Base-by-base conservation (phyloP, 495 filamentous ascomycete species). In the Cetradonia linearis region DNA sequence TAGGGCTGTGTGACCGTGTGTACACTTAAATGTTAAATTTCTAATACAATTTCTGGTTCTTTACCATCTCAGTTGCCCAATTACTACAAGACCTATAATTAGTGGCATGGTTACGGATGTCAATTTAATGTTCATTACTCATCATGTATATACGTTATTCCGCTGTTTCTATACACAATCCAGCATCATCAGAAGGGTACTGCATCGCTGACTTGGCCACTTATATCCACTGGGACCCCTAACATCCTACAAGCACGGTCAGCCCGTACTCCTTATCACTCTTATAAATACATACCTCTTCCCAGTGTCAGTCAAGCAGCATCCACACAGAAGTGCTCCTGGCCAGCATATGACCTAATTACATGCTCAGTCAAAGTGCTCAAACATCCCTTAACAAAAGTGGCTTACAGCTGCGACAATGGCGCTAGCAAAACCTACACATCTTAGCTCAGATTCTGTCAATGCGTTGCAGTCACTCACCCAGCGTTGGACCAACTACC, bases 401-500 rank as follows among this genome's bases (percentile, higher is more conserved):
- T 31, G 54, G 77, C 76, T 56, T 74, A 82, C 79, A 23, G 78
- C 81, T 25, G 76, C 72, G 37, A 79, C 71, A 47, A 84, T 65
- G 1, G 77, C 74, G 31, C 71, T 68, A 5, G 61, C 70, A 62
- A 81, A 81, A 1, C 75, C 72, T 78, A 10, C 2, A 13, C 7
- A 48, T 46, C 18, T 63, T 42, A 65, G 30, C 36, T 14, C 9
- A 27, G 2, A 56, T 16, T 2, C 48, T 30, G n/a, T n/a, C 18
- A 40, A 9, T 14, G n/a, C 34, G 10, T 8, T 34, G 36, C 33
- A 40, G 25, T 13, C 25, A 66, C 68, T 53, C 72, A 74, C 80
- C 80, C 27, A 83, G 59, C 2, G 81, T 83, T 28, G 82, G 82
- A 11, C 82, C 81, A 28, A 85, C 76, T 16, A 85, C 77, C 62